Base-by-base conservation (phyloP, 148 eudicot species). In the Diospyros kaki region DNA sequence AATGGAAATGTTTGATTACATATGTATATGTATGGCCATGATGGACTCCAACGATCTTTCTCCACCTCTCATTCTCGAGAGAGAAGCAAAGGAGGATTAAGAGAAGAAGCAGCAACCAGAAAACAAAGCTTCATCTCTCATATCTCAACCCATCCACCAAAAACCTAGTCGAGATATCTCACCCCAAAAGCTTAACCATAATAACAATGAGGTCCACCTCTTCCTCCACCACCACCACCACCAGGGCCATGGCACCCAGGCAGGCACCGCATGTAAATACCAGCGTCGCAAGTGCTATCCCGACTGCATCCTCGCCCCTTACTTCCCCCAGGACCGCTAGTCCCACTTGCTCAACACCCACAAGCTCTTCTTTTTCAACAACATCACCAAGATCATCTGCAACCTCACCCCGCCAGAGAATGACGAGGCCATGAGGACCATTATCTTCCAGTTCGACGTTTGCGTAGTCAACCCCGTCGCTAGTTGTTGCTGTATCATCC, bases 261-360 rank as follows among this genome's bases (percentile, higher is more conserved):
- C 97, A 9, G 90, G 97, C 77, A 95, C 97, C 4, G 95, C 95
- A 7, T 93, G 97, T 45, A 89, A 90, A 54, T 88, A 90, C 82
- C 97, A 89, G 28, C 93, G 97, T 15, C 74, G 92, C 28, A 93
- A 90, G 74, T 93, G 98, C 73, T 85, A 86, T 2, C 81, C 90
- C 0, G 90, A 93, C 70, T 93, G 98, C 78, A 77, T 83, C 5
- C 81, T 90, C 58, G 93, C 92, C 46, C 98, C 98, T 45, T 93
- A 87, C 48, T 93, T 93, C 71, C 98, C 98, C 67, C 93, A 87
- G 76, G 85, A 89, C 72, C 83, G 87, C 3, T 91, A 86, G 50
- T 74, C 63, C 45, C 91, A 89, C 8, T 90, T 93, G 83, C 80
- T 85, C 10, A 93, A 89, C 41, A 96, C 93, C n/a, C 98, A 92